These are phyloP conservation scores for Pseudognaphalium luteoalbum DNA, from an alignment of 129 eudicot genomes.

Conservation along the genomic window DNA sequence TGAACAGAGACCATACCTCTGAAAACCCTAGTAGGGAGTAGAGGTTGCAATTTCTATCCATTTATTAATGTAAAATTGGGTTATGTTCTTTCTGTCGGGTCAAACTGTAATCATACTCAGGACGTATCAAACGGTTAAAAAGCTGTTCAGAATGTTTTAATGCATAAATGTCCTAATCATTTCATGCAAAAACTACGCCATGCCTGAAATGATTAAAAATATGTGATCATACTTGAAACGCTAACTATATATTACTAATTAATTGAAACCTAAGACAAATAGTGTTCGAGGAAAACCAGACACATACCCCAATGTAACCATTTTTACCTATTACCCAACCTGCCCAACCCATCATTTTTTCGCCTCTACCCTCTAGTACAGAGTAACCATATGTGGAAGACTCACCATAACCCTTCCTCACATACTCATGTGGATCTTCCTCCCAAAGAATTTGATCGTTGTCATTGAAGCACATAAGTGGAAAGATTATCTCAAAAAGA, in stretches of 20 bases:
- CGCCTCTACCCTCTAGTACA: background rate
- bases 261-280: background rate
- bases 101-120: background rate
- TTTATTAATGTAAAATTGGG: background rate
- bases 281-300: background rate
- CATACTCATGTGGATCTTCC: constrained; percentile 98
- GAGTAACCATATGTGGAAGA: constrained; percentile 20
- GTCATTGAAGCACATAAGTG: constrained; percentile 96
- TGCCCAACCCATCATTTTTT: background rate
- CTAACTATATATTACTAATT: background rate
- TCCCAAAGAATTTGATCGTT: constrained; percentile 96
- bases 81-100: background rate
- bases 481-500: constrained; percentile 89
- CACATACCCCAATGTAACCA: background rate
- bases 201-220: background rate
- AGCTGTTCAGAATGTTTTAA: background rate
- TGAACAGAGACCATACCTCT: background rate
- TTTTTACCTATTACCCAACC: background rate
- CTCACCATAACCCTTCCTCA: constrained; percentile 97
- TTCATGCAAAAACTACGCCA: background rate
- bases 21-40: background rate
- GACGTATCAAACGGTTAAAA: background rate
- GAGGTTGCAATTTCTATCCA: background rate
- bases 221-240: background rate
- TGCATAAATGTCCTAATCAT: background rate